Evolutionary conservation across 768 basidiomycete species (phyloP), one percentile per base, ranked within the genome.

Genomic region (Mycena epipterygia): DNA sequence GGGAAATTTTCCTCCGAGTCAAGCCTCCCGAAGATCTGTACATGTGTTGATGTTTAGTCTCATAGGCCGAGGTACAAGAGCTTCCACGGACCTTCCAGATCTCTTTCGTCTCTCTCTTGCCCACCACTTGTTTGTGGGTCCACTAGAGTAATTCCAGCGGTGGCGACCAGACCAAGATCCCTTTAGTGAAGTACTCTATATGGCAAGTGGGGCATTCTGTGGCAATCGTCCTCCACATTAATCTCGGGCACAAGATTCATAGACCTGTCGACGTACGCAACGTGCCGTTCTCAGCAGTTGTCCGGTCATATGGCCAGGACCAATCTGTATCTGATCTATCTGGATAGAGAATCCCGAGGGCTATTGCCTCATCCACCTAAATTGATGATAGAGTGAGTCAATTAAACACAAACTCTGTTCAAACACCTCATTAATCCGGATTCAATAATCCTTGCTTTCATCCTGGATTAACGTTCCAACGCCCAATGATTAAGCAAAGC

Each of bases 201-300:
- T 53, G 52, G 21, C 52, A 32, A 53, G 52, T 53, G 30, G 52
- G 52, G 21, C 52, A 53, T 35, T 53, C 52, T 53, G 52, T 53
- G 17, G 4, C 5, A 53, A 5, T 49, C 48, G n/a, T n/a, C 29
- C 32, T 21, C 17, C 32, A 53, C 19, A 53, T 3, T 33, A 3
- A 21, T 53, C 27, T 33, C 3, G 19, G 29, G 16, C 4, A 33
- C 7, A 53, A 9, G 8, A 35, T 13, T n/a, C 8, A 13, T 37
- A 37, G 6, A 37, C 35, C 35, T 7, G 35, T 14, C 14, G 35
- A 37, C 52, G 19, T 33, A 53, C 52, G 52, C 33, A 53, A 19
- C 17, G 30, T 53, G 29, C 52, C 52, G 52, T 53, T 53, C 5
- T 30, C 32, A 19, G 32, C 8, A 35, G 3, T 7, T 8, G 13